Conservation (phyloP, 192 early-diverging fungal species). For the Radiomyces spectabilis region DNA sequence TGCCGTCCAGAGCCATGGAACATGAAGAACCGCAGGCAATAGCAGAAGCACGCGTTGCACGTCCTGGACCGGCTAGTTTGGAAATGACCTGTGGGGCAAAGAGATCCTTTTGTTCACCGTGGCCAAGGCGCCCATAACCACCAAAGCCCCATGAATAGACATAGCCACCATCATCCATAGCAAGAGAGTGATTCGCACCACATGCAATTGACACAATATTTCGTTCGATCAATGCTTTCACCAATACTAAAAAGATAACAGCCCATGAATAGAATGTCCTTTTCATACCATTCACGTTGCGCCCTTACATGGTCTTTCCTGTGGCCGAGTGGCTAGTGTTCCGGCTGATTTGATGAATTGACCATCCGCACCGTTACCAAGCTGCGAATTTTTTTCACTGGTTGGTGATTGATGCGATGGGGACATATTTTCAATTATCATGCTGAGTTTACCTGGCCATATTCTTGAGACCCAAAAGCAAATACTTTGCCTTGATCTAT, state of each 20-base stretch:
- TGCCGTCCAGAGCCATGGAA: constrained; percentile 39
- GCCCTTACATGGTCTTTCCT: constrained; percentile 30
- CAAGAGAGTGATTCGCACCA: constrained; percentile 57
- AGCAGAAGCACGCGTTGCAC: constrained; percentile 18
- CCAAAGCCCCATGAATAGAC: constrained; percentile 64
- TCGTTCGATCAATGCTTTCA: constrained; percentile 22
- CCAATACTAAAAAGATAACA: constrained; percentile 14
- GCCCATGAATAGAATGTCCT: neutral
- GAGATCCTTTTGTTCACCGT: constrained; percentile 43
- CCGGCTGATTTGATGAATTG: constrained; percentile 37
- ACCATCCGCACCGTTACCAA: constrained; percentile 39
- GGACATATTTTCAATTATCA: too few species aligned
- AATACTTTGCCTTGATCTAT: constrained; percentile 36
- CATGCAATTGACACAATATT: constrained; percentile 44
- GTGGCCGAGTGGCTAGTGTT: constrained; percentile 29
- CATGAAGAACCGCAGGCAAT: constrained; percentile 40
- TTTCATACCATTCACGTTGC: neutral
- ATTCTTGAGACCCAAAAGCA: constrained; percentile 44
- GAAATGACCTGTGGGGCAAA: constrained; percentile 34
- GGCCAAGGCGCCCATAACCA: constrained; percentile 58
- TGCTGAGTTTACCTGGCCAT: constrained; percentile 30
- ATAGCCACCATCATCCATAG: constrained; percentile 35
- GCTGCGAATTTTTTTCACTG: constrained; percentile 5
- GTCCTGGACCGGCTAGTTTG: constrained; percentile 28
- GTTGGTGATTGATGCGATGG: too few species aligned